These are phyloP conservation scores for Phoenix dactylifera DNA, from an alignment of 176 grass and related monocot genomes.

Conservation along the genomic window DNA sequence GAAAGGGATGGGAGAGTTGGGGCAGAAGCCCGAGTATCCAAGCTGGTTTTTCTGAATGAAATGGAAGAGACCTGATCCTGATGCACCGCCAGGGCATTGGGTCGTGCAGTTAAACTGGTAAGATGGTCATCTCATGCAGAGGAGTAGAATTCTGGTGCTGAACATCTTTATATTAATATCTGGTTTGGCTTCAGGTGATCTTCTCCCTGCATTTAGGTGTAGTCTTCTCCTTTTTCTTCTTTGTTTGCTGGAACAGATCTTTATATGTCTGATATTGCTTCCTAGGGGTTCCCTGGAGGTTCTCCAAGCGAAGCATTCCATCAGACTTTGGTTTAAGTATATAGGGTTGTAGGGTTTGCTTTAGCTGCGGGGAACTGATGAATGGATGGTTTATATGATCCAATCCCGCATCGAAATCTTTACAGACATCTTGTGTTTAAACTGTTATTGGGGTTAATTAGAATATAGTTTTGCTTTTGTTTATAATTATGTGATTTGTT, in stretches of 20 bases:
- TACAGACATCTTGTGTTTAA: neutral
- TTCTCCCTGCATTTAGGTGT: neutral
- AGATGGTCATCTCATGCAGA: too few species aligned
- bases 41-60: constrained; percentile 59
- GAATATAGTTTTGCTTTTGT: neutral
- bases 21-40: constrained; percentile 40
- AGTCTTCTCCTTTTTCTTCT: neutral
- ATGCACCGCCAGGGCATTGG: too few species aligned
- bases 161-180: too few species aligned
- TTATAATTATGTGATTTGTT: too few species aligned
- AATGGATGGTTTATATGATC: neutral
- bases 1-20: neutral
- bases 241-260: neutral
- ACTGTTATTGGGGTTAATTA: neutral
- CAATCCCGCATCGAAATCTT: neutral
- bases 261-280: neutral
- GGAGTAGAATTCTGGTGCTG: too few species aligned
- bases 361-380: neutral
- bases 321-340: neutral
- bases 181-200: neutral
- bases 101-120: too few species aligned
- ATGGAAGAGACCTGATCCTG: too few species aligned
- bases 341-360: neutral
- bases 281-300: neutral
- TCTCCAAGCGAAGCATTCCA: neutral